Evolutionary conservation across 345 rosid species (phyloP), one percentile per base, ranked within the genome.

Genomic region (Passiflora organensis): DNA sequence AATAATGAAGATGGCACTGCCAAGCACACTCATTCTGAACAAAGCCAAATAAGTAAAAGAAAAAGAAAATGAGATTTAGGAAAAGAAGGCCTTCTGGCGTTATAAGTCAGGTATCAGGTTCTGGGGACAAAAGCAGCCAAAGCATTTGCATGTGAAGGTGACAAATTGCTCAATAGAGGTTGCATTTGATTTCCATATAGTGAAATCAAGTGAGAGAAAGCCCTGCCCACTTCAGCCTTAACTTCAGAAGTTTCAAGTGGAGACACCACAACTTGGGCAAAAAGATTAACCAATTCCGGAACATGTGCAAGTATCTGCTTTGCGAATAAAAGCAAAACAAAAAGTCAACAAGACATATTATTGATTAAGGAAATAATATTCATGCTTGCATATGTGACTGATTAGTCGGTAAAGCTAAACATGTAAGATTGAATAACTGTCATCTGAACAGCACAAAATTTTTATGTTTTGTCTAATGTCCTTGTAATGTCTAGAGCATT

Each of bases 171-270:
- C 51, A 94, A 52, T 38, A 89, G 45, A 11, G 90, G 96, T 53
- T 89, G 90, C 85, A 94, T 82, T 84, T 89, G 96, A 57, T 85
- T 77, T 23, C 97, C 95, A 34, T 79, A 87, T 23, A 87, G 81
- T 1, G 93, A 78, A 42, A 89, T 56, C 23, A 94, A 75, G 71
- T 94, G 96, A 28, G 90, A 71, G 65, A 94, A 94, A 23, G 93
- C 80, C 72, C 81, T 74, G 53, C 99, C 99, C 9, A 94, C 79
- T 61, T 76, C 81, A 72, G 84, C 67, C 78, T 94, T 94, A 59
- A 87, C 97, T 78, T 94, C 97, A 4, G 80, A 49, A 21, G 83
- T 83, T 72, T 94, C 99, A 9, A 62, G 74, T 1, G 90, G 88
- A 14, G 99, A 87, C 51, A 82, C 88, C 49, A 78, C 73, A 34